These are phyloP conservation scores for Suillus lakei DNA, from an alignment of 768 basidiomycete genomes.

Conservation along the genomic window DNA sequence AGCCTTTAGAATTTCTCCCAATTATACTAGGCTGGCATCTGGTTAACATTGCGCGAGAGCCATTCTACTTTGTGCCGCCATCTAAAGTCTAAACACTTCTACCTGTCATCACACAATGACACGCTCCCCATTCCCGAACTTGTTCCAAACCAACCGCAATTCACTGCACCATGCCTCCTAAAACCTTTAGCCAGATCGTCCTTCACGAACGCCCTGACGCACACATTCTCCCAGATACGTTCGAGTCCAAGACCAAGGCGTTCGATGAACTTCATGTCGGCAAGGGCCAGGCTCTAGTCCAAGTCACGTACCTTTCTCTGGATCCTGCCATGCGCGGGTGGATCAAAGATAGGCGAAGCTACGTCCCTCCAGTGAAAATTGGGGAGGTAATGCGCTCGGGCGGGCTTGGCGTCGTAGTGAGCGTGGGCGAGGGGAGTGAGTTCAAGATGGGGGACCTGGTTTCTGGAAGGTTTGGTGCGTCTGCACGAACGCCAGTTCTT, in stretches of 20 bases:
- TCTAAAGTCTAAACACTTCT: too few species aligned
- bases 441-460: constrained; percentile 76
- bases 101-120: too few species aligned
- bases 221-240: constrained; percentile 75
- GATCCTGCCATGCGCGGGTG: constrained; percentile 92
- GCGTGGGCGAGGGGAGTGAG: constrained; percentile 55
- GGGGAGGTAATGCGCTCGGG: constrained; percentile 78
- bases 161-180: constrained; percentile 23
- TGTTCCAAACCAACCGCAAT: not conserved
- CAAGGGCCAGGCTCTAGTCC: constrained; percentile 65
- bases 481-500: not conserved
- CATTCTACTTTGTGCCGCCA: too few species aligned
- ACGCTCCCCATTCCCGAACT: not conserved
- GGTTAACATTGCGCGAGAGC: too few species aligned
- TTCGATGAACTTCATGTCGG: constrained; percentile 58
- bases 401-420: constrained; percentile 70
- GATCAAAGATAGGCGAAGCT: constrained; percentile 73
- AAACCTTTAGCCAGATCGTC: constrained; percentile 66
- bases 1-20: too few species aligned
- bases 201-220: constrained; percentile 74
- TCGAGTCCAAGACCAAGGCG: constrained; percentile 60
- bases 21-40: too few species aligned
- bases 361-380: constrained; percentile 73
- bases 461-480: constrained; percentile 60
- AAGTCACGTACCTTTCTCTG: constrained; percentile 76